Evolutionary conservation across 495 filamentous ascomycete species (phyloP), one percentile per base, ranked within the genome.

Genomic region (Pseudevernia furfuracea): DNA sequence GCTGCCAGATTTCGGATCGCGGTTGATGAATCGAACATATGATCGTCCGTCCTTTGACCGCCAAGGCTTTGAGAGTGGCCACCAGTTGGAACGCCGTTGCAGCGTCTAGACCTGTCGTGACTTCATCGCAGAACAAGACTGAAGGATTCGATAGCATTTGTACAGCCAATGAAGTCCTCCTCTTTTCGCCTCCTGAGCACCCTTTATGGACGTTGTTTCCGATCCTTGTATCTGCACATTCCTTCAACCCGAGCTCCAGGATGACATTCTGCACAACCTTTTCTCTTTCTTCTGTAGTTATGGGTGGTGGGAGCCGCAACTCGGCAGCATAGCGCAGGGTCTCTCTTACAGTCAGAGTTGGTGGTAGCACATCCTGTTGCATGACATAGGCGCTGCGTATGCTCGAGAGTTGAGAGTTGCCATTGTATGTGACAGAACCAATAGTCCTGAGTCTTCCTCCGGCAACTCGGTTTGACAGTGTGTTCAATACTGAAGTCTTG

Each of bases 101-200:
- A 11, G 88, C 85, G 74, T 91, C 88, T 15, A 90, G 75, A 0
- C 87, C 88, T 10, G 88, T 90, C 0, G 88, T 91, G 1, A 88
- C 87, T 67, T 91, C 88, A 61, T 91, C 88, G 19, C 88, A 78
- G 68, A 90, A 91, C 12, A 91, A 69, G 10, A 91, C 82, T 19
- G 85, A 89, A 4, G 88, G 88, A 68, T 90, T 91, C 2, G 87
- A 81, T 38, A 91, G 76, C 62, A 90, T 77, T 72, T 90, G 88
- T 30, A 91, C 87, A 15, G 87, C 88, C 65, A 91, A 86, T 63
- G 85, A 87, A 2, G 83, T 84, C 58, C 88, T 79, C 66, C 88
- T 79, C 74, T 89, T 91, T 71, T 90, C 88, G 3, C 88, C 88
- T 12, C 88, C 88, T 52, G 85, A 89, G 69, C 88, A 91, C 3